Base-by-base conservation (phyloP, 345 rosid species). In the Gossypium stocksii region DNA sequence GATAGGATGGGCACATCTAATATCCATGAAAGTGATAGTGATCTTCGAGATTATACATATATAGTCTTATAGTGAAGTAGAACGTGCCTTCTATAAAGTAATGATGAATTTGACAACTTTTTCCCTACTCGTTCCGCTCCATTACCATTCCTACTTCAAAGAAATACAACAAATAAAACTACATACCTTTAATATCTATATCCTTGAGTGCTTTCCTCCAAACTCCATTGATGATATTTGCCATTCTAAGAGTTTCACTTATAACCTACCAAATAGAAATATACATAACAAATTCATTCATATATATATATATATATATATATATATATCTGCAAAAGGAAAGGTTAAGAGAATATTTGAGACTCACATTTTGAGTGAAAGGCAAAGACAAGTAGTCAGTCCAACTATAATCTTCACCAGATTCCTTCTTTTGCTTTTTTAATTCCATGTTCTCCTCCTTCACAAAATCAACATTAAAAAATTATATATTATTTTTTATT, bases 161-260 rank as follows among this genome's bases (percentile, higher is more conserved):
- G 15, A 7, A 44, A 59, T 22, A 2, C 19, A 12, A 5, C 14
- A 20, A 34, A 27, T 57, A 7, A 46, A 63, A 38, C 53, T 69
- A 88, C 41, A 34, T 34, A 34, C 98, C 99, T 89, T 93, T 90
- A 66, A 95, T 91, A 60, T 91, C 92, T 3, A 89, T 89, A 75
- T 93, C 98, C 70, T 87, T 91, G 54, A 85, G 83, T 78, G 99
- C 91, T 78, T 93, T 95, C 80, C 99, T 93, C 98, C 98, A 95
- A 16, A 95, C 96, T 9, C 84, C 99, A 65, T 92, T 95, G 57
- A 95, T 93, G 54, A 95, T 93, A 73, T 93, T 95, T 60, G 91
- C 93, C 86, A 90, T 63, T 80, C 99, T 88, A 20, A 95, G 85
- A 44, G 98, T 95, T 85, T 95, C 99, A 79, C 79, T 95, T 56